Base-by-base conservation (phyloP, 2,329 filamentous ascomycete genomes). In the Zasmidium citrigriseum region DNA sequence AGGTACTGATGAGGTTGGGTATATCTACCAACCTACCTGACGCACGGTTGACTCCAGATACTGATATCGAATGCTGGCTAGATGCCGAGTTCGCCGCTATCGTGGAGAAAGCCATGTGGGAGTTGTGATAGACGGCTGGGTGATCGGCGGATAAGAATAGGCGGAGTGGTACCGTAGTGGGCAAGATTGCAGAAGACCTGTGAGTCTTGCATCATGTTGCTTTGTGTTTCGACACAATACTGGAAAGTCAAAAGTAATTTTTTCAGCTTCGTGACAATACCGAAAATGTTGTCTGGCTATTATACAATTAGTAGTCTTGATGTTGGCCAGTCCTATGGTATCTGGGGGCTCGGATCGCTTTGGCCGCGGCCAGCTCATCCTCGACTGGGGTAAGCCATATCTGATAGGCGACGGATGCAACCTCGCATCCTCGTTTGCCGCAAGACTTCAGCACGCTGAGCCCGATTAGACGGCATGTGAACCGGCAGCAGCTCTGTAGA, bases 101-200 rank as follows among this genome's bases (percentile, higher is more conserved):
- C 52, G 10, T 22, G 24, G 18, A 10, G 16, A n/a, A 18, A 24
- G 2, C 10, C n/a, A 25, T 23, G 25, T 41, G 29, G 44, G 29
- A 14, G 23, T 21, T 24, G 46, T 21, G 53, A 41, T 53, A 22
- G 14, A 16, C 23, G 21, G 46, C 27, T 24, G 46, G 29, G 46
- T n/a, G 55, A 57, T 58, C 55, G 55, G 55, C 55, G 45, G 55
- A 58, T 58, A 54, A 58, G 41, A 52, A 29, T 58, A 49, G 55
- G 55, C 50, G 50, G 34, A 48, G 18, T 21, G 46, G 10, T 21
- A n/a, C n/a, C n/a, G n/a, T n/a, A n/a, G n/a, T n/a, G n/a, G n/a
- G n/a, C n/a, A n/a, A n/a, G n/a, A n/a, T n/a, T n/a, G n/a, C n/a
- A n/a, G n/a, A n/a, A n/a, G n/a, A n/a, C n/a, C n/a, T n/a, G n/a